phyloP scores from a whole-genome alignment of 805 yeast species.

The Myxozyma vanderwaltii region DNA sequence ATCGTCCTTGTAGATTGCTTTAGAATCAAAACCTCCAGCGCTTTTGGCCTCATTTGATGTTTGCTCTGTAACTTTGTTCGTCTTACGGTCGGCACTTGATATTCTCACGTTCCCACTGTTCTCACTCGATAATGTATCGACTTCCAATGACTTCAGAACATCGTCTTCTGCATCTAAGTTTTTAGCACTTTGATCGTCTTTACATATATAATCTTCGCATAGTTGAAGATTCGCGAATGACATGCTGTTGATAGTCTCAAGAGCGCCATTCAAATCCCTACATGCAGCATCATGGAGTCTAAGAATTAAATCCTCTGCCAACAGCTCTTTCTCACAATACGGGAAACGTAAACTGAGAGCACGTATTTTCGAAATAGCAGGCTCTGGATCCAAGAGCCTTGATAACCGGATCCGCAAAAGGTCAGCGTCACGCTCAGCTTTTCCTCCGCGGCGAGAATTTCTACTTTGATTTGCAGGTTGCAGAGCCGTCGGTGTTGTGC shows the following conservation, averaged over 20 bases:
- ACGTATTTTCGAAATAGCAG: slow-evolving; percentile 6
- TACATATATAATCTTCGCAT: not conserved
- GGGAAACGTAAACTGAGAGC: slow-evolving; percentile 8
- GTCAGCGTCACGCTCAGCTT: slow-evolving; percentile 3
- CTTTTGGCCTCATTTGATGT: not conserved
- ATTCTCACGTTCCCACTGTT: not conserved
- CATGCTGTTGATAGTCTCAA: not conserved
- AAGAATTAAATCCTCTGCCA: not conserved
- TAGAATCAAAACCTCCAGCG: too few species aligned
- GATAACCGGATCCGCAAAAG: not conserved
- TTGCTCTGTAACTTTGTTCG: not conserved
- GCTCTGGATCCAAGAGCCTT: slow-evolving; percentile 9
- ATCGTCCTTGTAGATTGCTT: not conserved
- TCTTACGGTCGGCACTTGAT: not conserved
- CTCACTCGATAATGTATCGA: too few species aligned
- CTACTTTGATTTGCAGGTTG: too few species aligned
- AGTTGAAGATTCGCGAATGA: not conserved
- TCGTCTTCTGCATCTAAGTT: not conserved
- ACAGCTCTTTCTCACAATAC: not conserved
- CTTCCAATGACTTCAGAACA: not conserved
- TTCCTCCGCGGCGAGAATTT: not conserved
- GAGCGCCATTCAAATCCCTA: slow-evolving; percentile 5
- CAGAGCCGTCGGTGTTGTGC: not conserved
- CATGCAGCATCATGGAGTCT: slow-evolving; percentile 14
- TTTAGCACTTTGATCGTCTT: not conserved